These are phyloP conservation scores for Myriosclerotinia scirpicola DNA, from an alignment of 2,329 filamentous ascomycete species.

Conservation along the genomic window DNA sequence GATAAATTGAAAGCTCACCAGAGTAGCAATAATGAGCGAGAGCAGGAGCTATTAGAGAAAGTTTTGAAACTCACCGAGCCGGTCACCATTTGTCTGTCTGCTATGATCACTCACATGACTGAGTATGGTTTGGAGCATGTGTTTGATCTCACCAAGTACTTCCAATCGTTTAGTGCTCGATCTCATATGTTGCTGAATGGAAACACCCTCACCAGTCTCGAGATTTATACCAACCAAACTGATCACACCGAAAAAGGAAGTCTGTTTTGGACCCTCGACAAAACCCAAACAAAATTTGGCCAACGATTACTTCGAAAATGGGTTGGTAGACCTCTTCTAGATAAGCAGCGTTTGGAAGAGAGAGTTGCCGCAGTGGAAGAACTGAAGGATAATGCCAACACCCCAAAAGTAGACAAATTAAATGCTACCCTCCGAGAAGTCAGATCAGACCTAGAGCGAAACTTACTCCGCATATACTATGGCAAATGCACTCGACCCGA, in stretches of 20 bases:
- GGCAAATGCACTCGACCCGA: conserved; percentile 91
- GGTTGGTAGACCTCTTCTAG: conserved; percentile 86
- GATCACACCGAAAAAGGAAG: conserved; percentile 83
- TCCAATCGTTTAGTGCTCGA: conserved; percentile 89
- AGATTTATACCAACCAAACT: conserved; percentile 94
- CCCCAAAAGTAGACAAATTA: conserved; percentile 69
- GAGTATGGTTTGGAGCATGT: conserved; percentile 95
- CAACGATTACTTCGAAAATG: conserved; percentile 87
- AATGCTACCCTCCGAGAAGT: conserved; percentile 69
- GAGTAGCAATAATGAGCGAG: conserved; percentile 53
- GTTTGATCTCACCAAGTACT: conserved; percentile 95
- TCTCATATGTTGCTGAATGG: conserved; percentile 96
- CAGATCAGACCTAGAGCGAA: conserved; percentile 85
- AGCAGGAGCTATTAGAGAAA: conserved; percentile 73
- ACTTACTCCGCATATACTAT: conserved; percentile 93
- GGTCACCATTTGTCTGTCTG: conserved; percentile 87
- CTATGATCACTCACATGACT: conserved; percentile 90
- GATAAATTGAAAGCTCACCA: conserved; percentile 69
- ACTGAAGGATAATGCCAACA: conserved; percentile 67
- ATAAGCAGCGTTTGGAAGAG: conserved; percentile 71
- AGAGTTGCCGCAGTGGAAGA: conserved; percentile 85
- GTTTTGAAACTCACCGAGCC: conserved; percentile 81
- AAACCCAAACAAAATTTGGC: conserved; percentile 86
- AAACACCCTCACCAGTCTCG: conserved; percentile 88
- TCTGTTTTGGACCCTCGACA: conserved; percentile 92